A percentile compares a stretch with the other conserved stretches of the same genome.
Evolutionary conservation across 2,329 filamentous ascomycete genomes (phyloP).

Genomic region (Orbilia ellipsospora): DNA sequence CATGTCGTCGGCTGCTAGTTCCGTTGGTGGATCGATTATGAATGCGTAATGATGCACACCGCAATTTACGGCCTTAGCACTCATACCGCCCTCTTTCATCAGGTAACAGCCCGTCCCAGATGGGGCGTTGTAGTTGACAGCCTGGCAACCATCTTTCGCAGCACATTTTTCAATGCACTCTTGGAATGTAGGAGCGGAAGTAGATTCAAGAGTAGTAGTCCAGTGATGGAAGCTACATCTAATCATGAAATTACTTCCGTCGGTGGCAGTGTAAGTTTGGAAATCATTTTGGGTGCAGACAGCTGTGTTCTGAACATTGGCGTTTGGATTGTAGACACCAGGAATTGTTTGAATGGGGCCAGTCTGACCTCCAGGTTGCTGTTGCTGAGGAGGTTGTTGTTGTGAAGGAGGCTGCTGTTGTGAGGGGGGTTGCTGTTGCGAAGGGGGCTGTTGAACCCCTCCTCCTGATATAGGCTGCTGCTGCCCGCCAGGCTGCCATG

Average conservation of each 20-base stretch:
- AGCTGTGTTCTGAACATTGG: slow-evolving; percentile 34
- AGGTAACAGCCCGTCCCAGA: slow-evolving; percentile 20
- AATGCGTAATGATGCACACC: slow-evolving; percentile 36
- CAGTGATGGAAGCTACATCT: slow-evolving; percentile 29
- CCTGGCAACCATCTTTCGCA: slow-evolving; percentile 30
- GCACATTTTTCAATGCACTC: slow-evolving; percentile 38
- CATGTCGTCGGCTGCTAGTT: slow-evolving; percentile 35
- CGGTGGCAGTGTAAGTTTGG: slow-evolving; percentile 37
- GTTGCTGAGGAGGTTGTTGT: slow-evolving; percentile 11
- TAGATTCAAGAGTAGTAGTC: slow-evolving; percentile 16
- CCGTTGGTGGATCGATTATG: slow-evolving; percentile 38
- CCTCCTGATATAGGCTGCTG: slow-evolving; percentile 16
- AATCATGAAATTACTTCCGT: slow-evolving; percentile 44
- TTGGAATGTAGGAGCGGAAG: slow-evolving; percentile 12
- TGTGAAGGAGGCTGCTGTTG: slow-evolving; percentile 8
- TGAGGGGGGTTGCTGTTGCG: slow-evolving; percentile 4
- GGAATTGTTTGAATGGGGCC: slow-evolving; percentile 14
- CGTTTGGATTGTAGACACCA: slow-evolving; percentile 17
- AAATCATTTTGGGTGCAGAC: slow-evolving; percentile 28
- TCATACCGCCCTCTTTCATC: slow-evolving; percentile 28
- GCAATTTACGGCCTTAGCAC: slow-evolving; percentile 7
- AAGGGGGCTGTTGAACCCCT: neutral
- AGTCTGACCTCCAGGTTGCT: slow-evolving; percentile 1
- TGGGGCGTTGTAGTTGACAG: slow-evolving; percentile 32
- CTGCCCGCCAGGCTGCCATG: slow-evolving; percentile 4